Evolutionary conservation across 1,284 basidiomycete genomes (phyloP).

Genomic region (Psilocybe mexicana): DNA sequence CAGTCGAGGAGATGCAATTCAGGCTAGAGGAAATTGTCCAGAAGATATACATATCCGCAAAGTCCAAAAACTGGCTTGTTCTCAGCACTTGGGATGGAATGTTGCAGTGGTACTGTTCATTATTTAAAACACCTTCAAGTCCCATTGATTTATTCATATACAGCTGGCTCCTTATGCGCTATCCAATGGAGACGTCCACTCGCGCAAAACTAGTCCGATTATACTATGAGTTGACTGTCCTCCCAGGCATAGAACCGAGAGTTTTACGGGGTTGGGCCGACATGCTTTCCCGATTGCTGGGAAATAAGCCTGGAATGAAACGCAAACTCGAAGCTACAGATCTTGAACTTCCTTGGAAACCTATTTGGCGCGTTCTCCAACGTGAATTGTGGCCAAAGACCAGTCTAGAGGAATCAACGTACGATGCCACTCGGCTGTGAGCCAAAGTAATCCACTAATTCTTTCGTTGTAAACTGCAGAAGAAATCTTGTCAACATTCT

Average conservation of each 20-base stretch:
- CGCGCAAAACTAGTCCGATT: conserved; percentile 79
- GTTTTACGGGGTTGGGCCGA: conserved; percentile 72
- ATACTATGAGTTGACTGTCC: conserved; percentile 78
- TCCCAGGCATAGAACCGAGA: conserved; percentile 76
- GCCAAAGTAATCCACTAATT: conserved; percentile 14
- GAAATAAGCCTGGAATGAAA: conserved; percentile 60
- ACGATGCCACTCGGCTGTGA: conserved; percentile 24
- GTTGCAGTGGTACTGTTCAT: conserved; percentile 64
- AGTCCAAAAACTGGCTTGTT: conserved; percentile 75
- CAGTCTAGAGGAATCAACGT: conserved; percentile 55
- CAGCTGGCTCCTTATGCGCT: conserved; percentile 84
- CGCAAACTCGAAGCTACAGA: conserved; percentile 70
- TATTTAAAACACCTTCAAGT: background rate
- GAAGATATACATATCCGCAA: conserved; percentile 72
- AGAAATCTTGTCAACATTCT: conserved; percentile 70
- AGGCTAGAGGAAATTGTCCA: conserved; percentile 75
- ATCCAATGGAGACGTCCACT: conserved; percentile 72
- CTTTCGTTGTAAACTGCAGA: conserved; percentile 30
- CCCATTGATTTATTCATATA: conserved; percentile 8
- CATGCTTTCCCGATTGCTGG: conserved; percentile 70
- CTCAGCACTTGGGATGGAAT: conserved; percentile 71
- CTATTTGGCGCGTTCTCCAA: conserved; percentile 70
- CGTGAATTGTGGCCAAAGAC: conserved; percentile 77
- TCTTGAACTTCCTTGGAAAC: conserved; percentile 73
- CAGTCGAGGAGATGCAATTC: conserved; percentile 73